Evolutionary conservation across 169 alveolate species (phyloP), one percentile per base, ranked within the genome.

Genomic region (Cryptosporidium ryanae): DNA sequence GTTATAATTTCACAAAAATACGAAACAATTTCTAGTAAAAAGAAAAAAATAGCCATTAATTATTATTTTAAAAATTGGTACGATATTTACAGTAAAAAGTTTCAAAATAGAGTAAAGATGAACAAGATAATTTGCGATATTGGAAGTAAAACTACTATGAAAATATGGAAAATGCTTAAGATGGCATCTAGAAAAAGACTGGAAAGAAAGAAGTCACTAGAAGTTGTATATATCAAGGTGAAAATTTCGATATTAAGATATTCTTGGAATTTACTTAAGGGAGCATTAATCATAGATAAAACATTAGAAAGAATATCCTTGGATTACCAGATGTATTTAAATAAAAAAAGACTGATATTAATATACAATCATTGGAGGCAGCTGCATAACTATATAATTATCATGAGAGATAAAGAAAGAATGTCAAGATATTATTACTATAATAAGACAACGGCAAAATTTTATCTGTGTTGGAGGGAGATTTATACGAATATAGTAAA

Each of bases 331-430:
- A 7, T 15, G 13, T 48, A 43, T 44, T 34, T 76, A 10, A 18
- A 59, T 12, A 38, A 59, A 32, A 55, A 61, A 38, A 55, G 49
- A 17, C 2, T 59, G 7, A 18, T 43, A 25, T 27, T 59, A 57
- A 61, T 76, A 18, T 76, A 43, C 25, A 31, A 34, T 25, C 57
- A 59, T n/a, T 76, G 84, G 84, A 59, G 44, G 38, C 44, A 43
- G 38, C n/a, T 76, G 38, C 8, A 31, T 17, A 7, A 18, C 13
- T 5, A 38, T 23, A 21, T 76, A 25, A 31, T 7, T 8, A 43
- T 21, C 38, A 44, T 43, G 2, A 55, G 44, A 61, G 7, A 32
- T 13, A 48, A 61, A 44, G 52, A 59, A 6, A 46, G n/a, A 6
- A 32, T 57, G 10, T 76, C 71, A 12, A 18, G 54, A n/a, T 15